A percentile compares a stretch with the other conserved stretches of the same genome.
Conservation (phyloP, 495 filamentous ascomycete species). For the Recurvomyces mirabilis region DNA sequence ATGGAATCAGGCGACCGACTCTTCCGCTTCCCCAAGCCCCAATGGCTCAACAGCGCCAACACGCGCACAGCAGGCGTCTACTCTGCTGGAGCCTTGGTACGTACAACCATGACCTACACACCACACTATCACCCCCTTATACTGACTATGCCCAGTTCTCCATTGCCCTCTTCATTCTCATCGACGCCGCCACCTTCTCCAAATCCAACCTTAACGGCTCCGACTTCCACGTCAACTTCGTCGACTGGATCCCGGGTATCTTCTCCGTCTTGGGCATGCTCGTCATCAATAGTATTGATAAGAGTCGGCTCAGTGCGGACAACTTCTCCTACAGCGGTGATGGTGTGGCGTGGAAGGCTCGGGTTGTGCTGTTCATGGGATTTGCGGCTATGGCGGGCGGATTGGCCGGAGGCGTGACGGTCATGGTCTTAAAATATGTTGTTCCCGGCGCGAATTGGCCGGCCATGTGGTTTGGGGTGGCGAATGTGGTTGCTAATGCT, state of each 20-base stretch:
- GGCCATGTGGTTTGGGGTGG: slow-evolving; percentile 84
- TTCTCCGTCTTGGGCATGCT: slow-evolving; percentile 92
- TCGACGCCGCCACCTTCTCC: slow-evolving; percentile 85
- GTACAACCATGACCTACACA: slow-evolving; percentile 16
- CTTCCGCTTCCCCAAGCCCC: slow-evolving; percentile 36
- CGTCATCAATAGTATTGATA: slow-evolving; percentile 97
- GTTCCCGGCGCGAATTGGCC: slow-evolving; percentile 68
- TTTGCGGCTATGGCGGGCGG: slow-evolving; percentile 92
- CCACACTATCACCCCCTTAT: background rate
- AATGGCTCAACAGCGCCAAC: slow-evolving; percentile 82
- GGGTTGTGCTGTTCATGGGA: slow-evolving; percentile 87
- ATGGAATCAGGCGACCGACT: slow-evolving; percentile 29
- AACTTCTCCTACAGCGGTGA: slow-evolving; percentile 75
- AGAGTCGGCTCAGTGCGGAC: slow-evolving; percentile 73
- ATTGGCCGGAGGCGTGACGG: slow-evolving; percentile 79
- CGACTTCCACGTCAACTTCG: slow-evolving; percentile 79
- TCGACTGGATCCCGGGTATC: slow-evolving; percentile 98
- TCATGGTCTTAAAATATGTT: slow-evolving; percentile 85
- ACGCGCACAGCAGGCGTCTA: slow-evolving; percentile 79
- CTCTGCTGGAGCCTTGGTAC: slow-evolving; percentile 71
- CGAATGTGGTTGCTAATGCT: slow-evolving; percentile 80
- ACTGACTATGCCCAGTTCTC: slow-evolving; percentile 57
- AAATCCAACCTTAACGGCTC: slow-evolving; percentile 66
- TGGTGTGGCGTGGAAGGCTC: slow-evolving; percentile 91
- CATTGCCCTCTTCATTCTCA: slow-evolving; percentile 88